Base-by-base conservation (phyloP, 2,329 filamentous ascomycete genomes). In the Pseudonectria buxi region DNA sequence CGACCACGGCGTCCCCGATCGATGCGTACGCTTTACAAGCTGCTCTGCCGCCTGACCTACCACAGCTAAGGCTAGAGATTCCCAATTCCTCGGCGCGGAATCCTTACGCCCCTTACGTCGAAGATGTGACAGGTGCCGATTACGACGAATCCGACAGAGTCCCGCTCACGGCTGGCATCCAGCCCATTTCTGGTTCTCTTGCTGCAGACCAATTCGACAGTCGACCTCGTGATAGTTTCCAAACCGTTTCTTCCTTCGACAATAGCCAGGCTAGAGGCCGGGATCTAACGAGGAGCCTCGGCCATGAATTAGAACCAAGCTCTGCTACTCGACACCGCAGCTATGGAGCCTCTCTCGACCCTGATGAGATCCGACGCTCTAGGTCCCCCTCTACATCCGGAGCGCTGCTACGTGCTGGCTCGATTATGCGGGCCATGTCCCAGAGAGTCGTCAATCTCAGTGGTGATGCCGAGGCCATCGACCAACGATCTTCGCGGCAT, bases 401-500 rank as follows among this genome's bases (percentile, higher is more conserved):
- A 16, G 81, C 83, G 13, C 59, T 89, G 34, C 76, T 73, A 15
- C 72, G 78, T 48, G 83, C 84, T 41, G 77, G 83, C 29, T 86
- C 83, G 7, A 86, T 88, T 50, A 77, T 89, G 61, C 76, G 83
- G 46, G 78, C 78, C 43, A 94, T 98, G 79, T 96, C 94, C 24
- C 89, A 95, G 65, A 86, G 92, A 67, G 89, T 98, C 37, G 92
- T 98, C 54, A 96, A 96, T 55, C 76, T 98, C 51, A 95, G 88
- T 62, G 94, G 94, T 56, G 92, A 96, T 53, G 83, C 82, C 4
- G 86, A 95, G 50, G 67, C 86, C 14, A 71, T 89, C 12, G 87
- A 95, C 57, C 79, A 83, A 43, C 79, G 76, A 33, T 71, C 80
- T 15, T 72, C 77, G 28, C 71, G 77, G 31, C 65, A 68, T 67